Conservation (phyloP, 768 basidiomycete genomes). For the Pisolithus albus region DNA sequence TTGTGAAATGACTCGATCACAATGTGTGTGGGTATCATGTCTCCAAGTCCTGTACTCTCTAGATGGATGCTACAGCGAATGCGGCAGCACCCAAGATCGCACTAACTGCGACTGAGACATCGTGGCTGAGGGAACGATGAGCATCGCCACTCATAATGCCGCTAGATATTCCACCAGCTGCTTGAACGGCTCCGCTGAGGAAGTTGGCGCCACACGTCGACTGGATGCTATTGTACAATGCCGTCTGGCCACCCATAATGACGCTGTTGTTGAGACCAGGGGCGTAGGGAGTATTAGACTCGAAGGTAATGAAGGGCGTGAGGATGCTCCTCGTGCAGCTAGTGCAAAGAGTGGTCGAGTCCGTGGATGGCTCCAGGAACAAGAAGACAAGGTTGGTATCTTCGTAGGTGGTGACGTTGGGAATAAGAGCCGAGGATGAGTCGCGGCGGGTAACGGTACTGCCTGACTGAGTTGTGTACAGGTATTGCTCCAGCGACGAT, state of each 20-base stretch:
- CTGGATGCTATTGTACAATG: conserved; percentile 57
- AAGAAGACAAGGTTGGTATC: conserved; percentile 73
- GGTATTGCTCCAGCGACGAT: conserved; percentile 16
- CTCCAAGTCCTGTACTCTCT: background rate
- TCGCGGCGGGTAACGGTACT: conserved; percentile 21
- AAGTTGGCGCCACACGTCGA: conserved; percentile 66
- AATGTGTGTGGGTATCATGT: background rate
- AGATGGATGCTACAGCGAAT: conserved; percentile 20
- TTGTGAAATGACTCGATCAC: background rate
- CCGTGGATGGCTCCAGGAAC: conserved; percentile 52
- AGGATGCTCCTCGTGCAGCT: conserved; percentile 76
- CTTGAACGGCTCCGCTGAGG: conserved; percentile 59
- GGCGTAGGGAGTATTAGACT: conserved; percentile 64
- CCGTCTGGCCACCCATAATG: conserved; percentile 58
- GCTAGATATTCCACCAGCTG: conserved; percentile 52
- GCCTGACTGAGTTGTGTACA: conserved; percentile 15
- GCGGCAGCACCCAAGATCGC: conserved; percentile 30
- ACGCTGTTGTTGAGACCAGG: conserved; percentile 61
- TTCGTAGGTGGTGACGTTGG: conserved; percentile 50
- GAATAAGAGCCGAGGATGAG: conserved; percentile 28
- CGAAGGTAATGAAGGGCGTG: conserved; percentile 69
- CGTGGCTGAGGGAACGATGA: conserved; percentile 17
- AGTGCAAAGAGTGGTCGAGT: conserved; percentile 60
- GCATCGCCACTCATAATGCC: conserved; percentile 30
- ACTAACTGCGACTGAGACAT: conserved; percentile 23